Evolutionary conservation across 192 early-diverging fungal species (phyloP), one percentile per base, ranked within the genome.

Genomic region (Rhizophagus clarus): DNA sequence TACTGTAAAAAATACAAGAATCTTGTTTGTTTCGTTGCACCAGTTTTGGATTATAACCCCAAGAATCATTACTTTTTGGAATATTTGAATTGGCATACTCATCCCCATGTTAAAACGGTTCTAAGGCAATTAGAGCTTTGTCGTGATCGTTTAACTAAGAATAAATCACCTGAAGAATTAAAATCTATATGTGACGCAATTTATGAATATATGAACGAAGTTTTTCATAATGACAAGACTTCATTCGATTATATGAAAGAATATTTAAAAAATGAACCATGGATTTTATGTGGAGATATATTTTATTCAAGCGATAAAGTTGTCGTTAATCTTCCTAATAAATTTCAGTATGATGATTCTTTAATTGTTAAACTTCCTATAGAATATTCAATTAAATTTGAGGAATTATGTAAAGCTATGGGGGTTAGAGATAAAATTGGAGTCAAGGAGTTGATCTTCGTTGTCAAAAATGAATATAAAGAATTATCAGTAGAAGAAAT

Each of bases 201-300:
- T 70, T 70, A 70, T 8, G 14, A 68, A 17, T 70, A 70, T 40
- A 70, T 70, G 68, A 70, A 70, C 22, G 68, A 70, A 70, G 22
- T 15, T n/a, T 37, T 70, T n/a, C n/a, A 10, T 42, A 42, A 31
- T 15, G 24, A 66, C 32, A 5, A 2, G 14, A n/a, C 0, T 37
- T 22, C 34, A 31, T 17, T 70, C 2, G 49, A 56, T 45, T 45
- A 12, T 45, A 45, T 45, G 42, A 12, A 11, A 1, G 17, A 56
- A 5, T 40, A 14, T 31, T 14, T 17, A 4, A 31, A 37, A 37
- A 34, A 70, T 9, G 20, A 70, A 70, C 4, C 29, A 22, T 70
- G 68, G 68, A 70, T 70, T 40, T 70, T 70, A 10, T 32, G 14
- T 3, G n/a, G 34, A 9, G 37, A 40, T 40, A 31, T 1, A n/a